Evolutionary conservation across 2,329 filamentous ascomycete species (phyloP).

Genomic region (Ophiostoma tasmaniense): DNA sequence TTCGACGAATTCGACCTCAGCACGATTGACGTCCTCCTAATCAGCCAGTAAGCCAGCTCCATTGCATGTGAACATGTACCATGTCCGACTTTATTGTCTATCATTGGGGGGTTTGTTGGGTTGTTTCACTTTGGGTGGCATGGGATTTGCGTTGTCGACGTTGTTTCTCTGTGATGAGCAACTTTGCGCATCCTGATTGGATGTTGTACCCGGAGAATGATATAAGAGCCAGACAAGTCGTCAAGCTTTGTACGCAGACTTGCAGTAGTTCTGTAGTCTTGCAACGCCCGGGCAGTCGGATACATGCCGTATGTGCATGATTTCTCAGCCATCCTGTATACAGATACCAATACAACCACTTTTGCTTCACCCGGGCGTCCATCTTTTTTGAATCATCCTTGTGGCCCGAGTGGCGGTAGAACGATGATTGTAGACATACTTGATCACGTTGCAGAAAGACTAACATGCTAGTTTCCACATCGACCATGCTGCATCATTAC

Average conservation of each 20-base stretch:
- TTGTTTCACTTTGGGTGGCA: background rate
- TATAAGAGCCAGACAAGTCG: background rate
- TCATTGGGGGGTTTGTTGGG: background rate
- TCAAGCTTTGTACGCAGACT: background rate
- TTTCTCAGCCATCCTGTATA: constrained; percentile 1
- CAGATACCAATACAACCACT: constrained; percentile 26
- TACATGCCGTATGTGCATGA: constrained; percentile 14
- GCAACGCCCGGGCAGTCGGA: background rate
- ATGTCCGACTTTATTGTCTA: background rate
- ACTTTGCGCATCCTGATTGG: background rate
- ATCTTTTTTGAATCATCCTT: background rate
- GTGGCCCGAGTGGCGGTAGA: background rate
- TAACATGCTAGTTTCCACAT: constrained; percentile 71
- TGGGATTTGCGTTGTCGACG: background rate
- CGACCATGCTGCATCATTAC: constrained; percentile 96
- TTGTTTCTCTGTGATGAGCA: background rate
- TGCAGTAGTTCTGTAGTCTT: background rate
- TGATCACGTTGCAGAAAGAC: background rate
- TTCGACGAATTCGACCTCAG: constrained; percentile 98
- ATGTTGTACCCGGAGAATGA: background rate
- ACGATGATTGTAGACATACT: background rate
- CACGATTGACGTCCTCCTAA: constrained; percentile 91
- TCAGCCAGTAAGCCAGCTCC: constrained; percentile 82
- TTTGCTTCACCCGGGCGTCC: constrained; percentile 6
- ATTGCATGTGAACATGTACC: background rate